Evolutionary conservation across 306 rosid genomes (phyloP).

Genomic region (Argentina anserina): DNA sequence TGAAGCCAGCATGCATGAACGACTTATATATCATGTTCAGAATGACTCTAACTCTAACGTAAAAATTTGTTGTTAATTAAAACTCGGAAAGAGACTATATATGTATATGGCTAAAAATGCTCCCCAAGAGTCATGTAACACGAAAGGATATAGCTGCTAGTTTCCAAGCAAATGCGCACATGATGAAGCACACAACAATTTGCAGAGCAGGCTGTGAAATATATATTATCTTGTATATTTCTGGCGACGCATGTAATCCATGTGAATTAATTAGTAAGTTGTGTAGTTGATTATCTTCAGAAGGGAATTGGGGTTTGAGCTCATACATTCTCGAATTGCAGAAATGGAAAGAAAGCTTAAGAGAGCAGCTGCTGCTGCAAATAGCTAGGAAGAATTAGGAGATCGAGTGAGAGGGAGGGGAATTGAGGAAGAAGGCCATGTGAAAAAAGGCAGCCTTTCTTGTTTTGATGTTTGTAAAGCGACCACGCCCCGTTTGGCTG

Average conservation of each 20-base stretch:
- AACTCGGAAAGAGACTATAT: background rate
- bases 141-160: slow-evolving; percentile 25
- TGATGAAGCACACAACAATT: slow-evolving; percentile 32
- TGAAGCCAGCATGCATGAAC: too few relatives aligned
- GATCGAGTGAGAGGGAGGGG: background rate
- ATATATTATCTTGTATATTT: background rate
- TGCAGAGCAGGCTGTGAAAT: background rate
- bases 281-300: background rate
- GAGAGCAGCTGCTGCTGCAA: background rate
- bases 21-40: background rate
- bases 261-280: background rate
- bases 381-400: background rate
- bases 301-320: slow-evolving; percentile 7
- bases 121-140: slow-evolving; percentile 1
- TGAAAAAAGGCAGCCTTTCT: slow-evolving; percentile 87
- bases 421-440: slow-evolving; percentile 33
- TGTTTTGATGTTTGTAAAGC: slow-evolving; percentile 46
- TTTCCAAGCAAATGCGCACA: slow-evolving; percentile 46
- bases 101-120: slow-evolving; percentile 1
- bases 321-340: background rate
- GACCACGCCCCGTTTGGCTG: slow-evolving; percentile 93
- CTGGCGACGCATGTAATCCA: background rate
- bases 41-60: background rate
- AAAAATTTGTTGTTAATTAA: background rate
- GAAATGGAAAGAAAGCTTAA: background rate